phyloP scores from a whole-genome alignment of 148 eudicot genomes.

The Vaccinium myrtillus region DNA sequence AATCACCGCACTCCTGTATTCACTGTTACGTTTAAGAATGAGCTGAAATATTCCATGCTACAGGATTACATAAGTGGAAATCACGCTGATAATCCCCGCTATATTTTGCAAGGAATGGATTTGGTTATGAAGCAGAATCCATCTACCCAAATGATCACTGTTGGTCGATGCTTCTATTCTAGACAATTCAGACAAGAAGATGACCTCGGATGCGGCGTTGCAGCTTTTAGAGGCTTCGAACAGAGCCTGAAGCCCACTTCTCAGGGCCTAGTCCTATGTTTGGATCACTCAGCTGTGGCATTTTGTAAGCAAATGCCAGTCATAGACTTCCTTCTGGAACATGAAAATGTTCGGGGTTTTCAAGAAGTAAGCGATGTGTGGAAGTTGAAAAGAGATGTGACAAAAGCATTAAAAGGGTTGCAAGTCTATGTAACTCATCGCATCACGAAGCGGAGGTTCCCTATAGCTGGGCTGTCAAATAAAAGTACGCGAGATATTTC shows the following conservation, averaged over 20 bases:
- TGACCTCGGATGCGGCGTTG: not conserved
- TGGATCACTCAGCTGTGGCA: slow-evolving; percentile 54
- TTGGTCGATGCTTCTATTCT: slow-evolving; percentile 4
- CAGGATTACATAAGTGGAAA: slow-evolving; percentile 32
- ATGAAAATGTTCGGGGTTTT: slow-evolving; percentile 35
- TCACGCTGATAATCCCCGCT: not conserved
- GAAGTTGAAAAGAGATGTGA: slow-evolving; percentile 18
- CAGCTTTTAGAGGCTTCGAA: slow-evolving; percentile 3
- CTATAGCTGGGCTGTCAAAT: slow-evolving; percentile 38
- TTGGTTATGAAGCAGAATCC: slow-evolving; percentile 8
- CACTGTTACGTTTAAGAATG: slow-evolving; percentile 34
- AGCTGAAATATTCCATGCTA: slow-evolving; percentile 45
- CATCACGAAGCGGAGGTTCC: slow-evolving; percentile 45
- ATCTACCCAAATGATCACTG: not conserved
- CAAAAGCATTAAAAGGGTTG: slow-evolving; percentile 35
- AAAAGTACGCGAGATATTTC: slow-evolving; percentile 28
- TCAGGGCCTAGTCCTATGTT: slow-evolving; percentile 46
- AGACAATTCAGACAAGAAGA: not conserved
- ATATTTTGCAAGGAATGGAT: slow-evolving; percentile 7
- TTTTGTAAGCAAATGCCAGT: slow-evolving; percentile 47
- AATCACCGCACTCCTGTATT: slow-evolving; percentile 25
- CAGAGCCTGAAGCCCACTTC: slow-evolving; percentile 4
- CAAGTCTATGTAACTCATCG: slow-evolving; percentile 59
- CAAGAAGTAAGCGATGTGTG: slow-evolving; percentile 13
- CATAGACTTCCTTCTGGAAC: slow-evolving; percentile 45